phyloP scores from a whole-genome alignment of 139 green algal species.

The Mesotaenium endlicherianum region DNA sequence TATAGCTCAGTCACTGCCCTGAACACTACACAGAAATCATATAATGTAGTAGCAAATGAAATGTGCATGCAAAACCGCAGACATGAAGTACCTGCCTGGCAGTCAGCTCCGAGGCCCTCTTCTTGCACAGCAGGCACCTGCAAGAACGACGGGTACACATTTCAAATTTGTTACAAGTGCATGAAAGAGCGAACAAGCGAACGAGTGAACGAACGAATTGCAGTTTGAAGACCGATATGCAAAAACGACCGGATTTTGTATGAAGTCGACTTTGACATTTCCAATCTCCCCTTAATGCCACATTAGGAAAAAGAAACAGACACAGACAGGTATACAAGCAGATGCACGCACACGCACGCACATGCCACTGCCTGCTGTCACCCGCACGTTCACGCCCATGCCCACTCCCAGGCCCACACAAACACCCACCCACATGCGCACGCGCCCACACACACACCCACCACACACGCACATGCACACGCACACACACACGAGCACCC shows the following conservation, averaged over 20 bases:
- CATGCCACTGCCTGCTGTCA: not conserved
- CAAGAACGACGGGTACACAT: not conserved
- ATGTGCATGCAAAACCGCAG: no score
- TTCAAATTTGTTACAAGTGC: no score
- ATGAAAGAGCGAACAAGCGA: not conserved
- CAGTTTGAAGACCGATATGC: not conserved
- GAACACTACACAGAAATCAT: no score
- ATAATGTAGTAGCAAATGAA: no score
- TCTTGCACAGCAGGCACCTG: conserved; percentile 9
- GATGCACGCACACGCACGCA: not conserved
- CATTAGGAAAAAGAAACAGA: not conserved
- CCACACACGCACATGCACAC: no score
- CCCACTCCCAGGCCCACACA: no score
- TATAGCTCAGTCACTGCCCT: no score
- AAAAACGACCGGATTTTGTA: not conserved
- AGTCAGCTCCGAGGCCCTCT: not conserved
- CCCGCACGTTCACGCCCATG: not conserved
- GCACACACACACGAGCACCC: no score
- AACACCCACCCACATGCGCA: no score
- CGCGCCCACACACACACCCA: no score
- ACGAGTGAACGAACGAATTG: not conserved
- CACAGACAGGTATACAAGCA: not conserved
- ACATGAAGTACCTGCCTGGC: no score
- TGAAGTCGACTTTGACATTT: not conserved
- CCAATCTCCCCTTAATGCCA: no score